These are phyloP conservation scores for Acanthamoeba lenticulata DNA, from an alignment of 208 protist species.

Conservation along the genomic window DNA sequence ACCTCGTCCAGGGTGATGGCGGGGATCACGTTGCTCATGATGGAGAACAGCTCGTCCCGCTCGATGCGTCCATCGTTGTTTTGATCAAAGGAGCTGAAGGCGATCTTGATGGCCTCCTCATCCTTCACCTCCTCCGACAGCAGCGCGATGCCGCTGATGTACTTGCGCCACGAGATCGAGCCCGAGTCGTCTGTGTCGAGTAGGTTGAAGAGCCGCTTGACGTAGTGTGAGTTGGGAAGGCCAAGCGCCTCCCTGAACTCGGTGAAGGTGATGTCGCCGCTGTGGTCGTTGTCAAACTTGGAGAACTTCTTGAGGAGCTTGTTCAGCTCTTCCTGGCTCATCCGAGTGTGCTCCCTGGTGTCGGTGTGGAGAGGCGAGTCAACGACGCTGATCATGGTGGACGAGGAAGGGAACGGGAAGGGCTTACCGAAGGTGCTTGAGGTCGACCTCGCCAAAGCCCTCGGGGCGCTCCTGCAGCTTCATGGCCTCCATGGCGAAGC, in stretches of 20 bases:
- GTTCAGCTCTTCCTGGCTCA: conserved; percentile 8
- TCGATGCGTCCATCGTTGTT: conserved; percentile 39
- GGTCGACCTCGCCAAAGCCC: conserved; percentile 30
- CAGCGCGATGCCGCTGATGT: conserved; percentile 20
- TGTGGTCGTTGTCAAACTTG: conserved; percentile 5
- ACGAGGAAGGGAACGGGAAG: background rate
- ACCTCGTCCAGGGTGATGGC: background rate
- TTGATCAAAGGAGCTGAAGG: conserved; percentile 32
- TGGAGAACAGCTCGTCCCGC: background rate
- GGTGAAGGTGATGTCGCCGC: background rate
- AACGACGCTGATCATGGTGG: background rate
- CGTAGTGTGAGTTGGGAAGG: background rate
- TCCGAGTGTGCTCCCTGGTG: background rate
- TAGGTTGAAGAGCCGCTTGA: background rate
- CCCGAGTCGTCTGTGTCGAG: conserved; percentile 23
- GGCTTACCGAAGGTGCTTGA: background rate
- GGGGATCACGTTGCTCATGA: background rate
- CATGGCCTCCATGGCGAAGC: conserved; percentile 56
- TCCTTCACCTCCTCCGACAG: conserved; percentile 6
- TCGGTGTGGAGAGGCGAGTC: background rate
- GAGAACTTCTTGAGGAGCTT: conserved; percentile 53
- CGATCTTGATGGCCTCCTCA: conserved; percentile 22
- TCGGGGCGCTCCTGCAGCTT: conserved; percentile 50
- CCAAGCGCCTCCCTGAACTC: conserved; percentile 30
- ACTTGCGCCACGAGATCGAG: conserved; percentile 40